phyloP scores from a whole-genome alignment of 495 filamentous ascomycete species.

The Penicillium manginii region DNA sequence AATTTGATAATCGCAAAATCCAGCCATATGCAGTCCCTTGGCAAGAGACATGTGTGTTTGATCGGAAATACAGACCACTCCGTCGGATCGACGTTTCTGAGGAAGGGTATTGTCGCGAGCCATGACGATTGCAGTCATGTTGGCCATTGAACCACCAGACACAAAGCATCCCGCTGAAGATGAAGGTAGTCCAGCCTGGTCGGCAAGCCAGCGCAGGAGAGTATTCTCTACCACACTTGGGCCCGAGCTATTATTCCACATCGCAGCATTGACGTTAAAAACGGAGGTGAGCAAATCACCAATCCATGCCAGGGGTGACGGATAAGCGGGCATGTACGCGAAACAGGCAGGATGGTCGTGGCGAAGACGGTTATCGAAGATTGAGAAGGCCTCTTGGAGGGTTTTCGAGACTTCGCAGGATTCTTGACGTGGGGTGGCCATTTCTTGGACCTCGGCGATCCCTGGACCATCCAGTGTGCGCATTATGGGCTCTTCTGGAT shows the following conservation, averaged over 20 bases:
- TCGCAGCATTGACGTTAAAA: constrained; percentile 1
- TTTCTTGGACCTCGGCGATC: neutral
- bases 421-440: neutral
- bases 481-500: neutral
- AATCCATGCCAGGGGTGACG: neutral
- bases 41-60: constrained; percentile 29
- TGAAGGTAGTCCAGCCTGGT: constrained; percentile 13
- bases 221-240: constrained; percentile 2
- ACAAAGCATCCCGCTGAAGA: constrained; percentile 28
- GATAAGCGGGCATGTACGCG: neutral
- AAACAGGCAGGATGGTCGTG: constrained; percentile 1
- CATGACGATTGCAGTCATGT: constrained; percentile 26
- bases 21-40: constrained; percentile 27
- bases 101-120: constrained; percentile 27
- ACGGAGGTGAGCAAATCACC: neutral
- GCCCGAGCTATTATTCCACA: neutral
- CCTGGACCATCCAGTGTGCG: neutral
- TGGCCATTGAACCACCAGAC: constrained; percentile 34
- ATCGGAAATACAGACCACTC: constrained; percentile 28
- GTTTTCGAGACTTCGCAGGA: neutral
- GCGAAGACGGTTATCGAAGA: constrained; percentile 1
- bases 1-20: constrained; percentile 25
- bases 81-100: constrained; percentile 3
- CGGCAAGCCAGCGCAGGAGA: constrained; percentile 22
- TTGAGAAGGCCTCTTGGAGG: constrained; percentile 1